phyloP scores from a whole-genome alignment of 352 stramenopile genomes.

The Phytophthora quininea region DNA sequence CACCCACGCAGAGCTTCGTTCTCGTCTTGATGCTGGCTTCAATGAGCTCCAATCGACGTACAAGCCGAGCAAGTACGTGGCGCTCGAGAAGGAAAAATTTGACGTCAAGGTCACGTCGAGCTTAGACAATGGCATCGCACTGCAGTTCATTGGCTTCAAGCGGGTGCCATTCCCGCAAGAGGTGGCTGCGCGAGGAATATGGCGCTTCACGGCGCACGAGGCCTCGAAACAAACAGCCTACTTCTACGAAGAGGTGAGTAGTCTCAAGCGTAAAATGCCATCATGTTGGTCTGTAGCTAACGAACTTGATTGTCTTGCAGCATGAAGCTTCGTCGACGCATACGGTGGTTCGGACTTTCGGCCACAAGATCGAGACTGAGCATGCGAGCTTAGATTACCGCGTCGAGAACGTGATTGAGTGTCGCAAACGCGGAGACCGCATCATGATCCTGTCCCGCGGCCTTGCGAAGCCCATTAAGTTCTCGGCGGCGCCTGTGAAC shows the following conservation, averaged over 20 bases:
- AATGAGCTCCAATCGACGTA: slow-evolving; percentile 32
- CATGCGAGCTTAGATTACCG: slow-evolving; percentile 40
- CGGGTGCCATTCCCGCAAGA: slow-evolving; percentile 37
- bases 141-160: slow-evolving; percentile 41
- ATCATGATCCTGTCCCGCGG: slow-evolving; percentile 55
- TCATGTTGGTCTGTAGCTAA: not conserved
- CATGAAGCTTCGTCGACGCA: slow-evolving; percentile 27
- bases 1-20: slow-evolving; percentile 30
- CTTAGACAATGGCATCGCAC: slow-evolving; percentile 26
- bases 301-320: slow-evolving; percentile 4
- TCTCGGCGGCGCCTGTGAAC: slow-evolving; percentile 42
- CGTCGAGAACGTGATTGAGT: slow-evolving; percentile 42
- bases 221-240: slow-evolving; percentile 30
- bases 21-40: slow-evolving; percentile 29
- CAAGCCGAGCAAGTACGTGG: slow-evolving; percentile 21
- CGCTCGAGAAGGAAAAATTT: slow-evolving; percentile 24
- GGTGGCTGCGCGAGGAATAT: slow-evolving; percentile 38
- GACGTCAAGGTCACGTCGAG: slow-evolving; percentile 33
- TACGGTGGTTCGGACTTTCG: slow-evolving; percentile 33
- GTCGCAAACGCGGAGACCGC: slow-evolving; percentile 39
- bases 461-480: slow-evolving; percentile 47
- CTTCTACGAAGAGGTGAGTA: slow-evolving; percentile 43
- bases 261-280: not conserved
- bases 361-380: slow-evolving; percentile 43
- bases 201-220: slow-evolving; percentile 43